Evolutionary conservation across 202 grass and related monocot species (phyloP), one percentile per base, ranked within the genome.

Genomic region (Sporobolus alterniflorus): DNA sequence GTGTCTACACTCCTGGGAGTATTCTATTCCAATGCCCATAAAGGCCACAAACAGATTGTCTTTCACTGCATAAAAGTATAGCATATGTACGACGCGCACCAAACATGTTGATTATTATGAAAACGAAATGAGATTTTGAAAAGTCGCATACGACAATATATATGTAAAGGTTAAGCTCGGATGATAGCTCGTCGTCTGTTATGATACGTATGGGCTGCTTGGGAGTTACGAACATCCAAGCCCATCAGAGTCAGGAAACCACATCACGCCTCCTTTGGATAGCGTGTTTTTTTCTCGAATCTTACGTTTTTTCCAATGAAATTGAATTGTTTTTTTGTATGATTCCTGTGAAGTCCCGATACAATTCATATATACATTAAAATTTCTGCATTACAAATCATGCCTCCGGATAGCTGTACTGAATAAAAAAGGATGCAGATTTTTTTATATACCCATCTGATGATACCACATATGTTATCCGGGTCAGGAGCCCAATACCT

Each of bases 131-230:
- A 24, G n/a, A 25, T 55, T 42, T 77, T 39, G 26, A 64, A 34
- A 51, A 30, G 17, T 5, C 33, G 49, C 64, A 1, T 21, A 17
- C 70, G 36, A 71, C 71, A 55, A 20, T 80, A 70, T 54, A 20
- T 80, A 70, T 54, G 32, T 56, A 71, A 70, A 74, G 42, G 22
- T n/a, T 50, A 42, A 47, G 13, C 56, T 54, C 39, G 28, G 76
- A 85, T 47, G 36, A 41, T 29, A 73, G 79, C 20, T 70, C 21
- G 25, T 73, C 29, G 49, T 48, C 30, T 55, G n/a, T 85, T 73
- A 66, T 76, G 54, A 76, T 69, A 73, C 72, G 47, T 15, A 52
- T 33, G 47, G 21, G 28, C 54, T 50, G 29, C 64, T 79, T 46
- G 39, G 57, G 31, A 79, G 63, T 63, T 30, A 30, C 56, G 69